phyloP scores from a whole-genome alignment of 2,329 filamentous ascomycete species.

The Botrytis tulipae region DNA sequence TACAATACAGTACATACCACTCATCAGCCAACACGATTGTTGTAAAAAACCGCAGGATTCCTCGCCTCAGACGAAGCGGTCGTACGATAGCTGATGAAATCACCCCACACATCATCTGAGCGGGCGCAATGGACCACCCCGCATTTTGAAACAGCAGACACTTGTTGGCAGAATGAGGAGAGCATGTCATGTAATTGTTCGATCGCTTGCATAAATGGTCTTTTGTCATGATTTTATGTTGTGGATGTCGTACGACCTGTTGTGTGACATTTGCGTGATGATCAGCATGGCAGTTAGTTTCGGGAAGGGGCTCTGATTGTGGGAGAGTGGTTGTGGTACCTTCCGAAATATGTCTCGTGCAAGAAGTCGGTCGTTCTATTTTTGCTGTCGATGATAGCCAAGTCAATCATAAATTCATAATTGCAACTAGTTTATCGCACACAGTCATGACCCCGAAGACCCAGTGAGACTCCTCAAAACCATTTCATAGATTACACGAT shows the following conservation, averaged over 20 bases:
- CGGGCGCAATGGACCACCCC: constrained; percentile 7
- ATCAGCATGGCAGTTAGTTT: not conserved
- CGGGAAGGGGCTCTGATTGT: not conserved
- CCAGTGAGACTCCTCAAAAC: not conserved
- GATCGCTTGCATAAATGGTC: not conserved
- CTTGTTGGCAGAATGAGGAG: not conserved
- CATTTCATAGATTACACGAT: not conserved
- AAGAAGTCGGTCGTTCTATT: not conserved
- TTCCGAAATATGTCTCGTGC: not conserved
- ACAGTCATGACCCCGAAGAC: too few species aligned
- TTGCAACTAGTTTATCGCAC: not conserved
- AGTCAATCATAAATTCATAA: not conserved
- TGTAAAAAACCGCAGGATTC: not conserved
- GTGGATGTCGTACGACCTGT: constrained; percentile 1
- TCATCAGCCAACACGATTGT: not conserved
- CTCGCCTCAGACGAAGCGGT: not conserved
- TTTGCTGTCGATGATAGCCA: not conserved
- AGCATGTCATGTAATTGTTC: not conserved
- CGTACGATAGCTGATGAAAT: constrained; percentile 13
- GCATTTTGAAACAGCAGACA: not conserved
- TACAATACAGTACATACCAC: not conserved
- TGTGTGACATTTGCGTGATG: not conserved
- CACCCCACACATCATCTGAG: constrained; percentile 9
- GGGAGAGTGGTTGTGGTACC: not conserved
- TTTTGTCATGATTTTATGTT: not conserved